Evolutionary conservation across 805 yeast genomes (phyloP), one percentile per base, ranked within the genome.

Genomic region (Candida cerambycidarum): DNA sequence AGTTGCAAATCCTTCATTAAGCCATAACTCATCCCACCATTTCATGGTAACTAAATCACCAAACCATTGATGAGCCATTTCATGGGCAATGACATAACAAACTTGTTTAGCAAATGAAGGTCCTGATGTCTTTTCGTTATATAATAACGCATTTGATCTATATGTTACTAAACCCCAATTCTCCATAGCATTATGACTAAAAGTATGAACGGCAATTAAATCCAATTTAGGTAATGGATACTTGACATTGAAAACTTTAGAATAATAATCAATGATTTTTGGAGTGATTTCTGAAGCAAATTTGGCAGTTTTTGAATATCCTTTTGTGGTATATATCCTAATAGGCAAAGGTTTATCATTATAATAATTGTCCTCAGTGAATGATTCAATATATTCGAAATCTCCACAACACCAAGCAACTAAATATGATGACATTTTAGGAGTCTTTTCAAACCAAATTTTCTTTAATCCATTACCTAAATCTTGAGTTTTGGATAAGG

Each of bases 1-100:
- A 19, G 96, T 87, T 13, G 95, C 96, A 65, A 87, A 87, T 11
- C 95, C 93, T 65, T 87, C 95, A 58, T 87, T 87, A 47, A 87
- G 76, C 95, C 95, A 87, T 52, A 87, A 72, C 55, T 85, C 93
- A 54, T 87, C 88, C 96, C 96, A 87, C 93, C 95, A 88, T 55
- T 84, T 81, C 95, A 87, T 88, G 36, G 95, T 88, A 47, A 86
- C 92, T 53, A 84, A 75, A 62, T 88, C 83, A 43, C 96, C 95
- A 56, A 87, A 88, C 95, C 95, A 88, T 59, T 88, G 93, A 63
- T 87, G 96, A 9, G 95, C 95, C 44, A 87, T 70, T 64, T 87
- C 96, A 65, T 88, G 96, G 45, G 84, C 82, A 21, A 87, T 85
- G 25, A 87, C 95, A 56, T 85, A 85, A 5, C 89, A 82, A 23